Conservation (phyloP, 2,329 filamentous ascomycete genomes). For the Phoma sp. region DNA sequence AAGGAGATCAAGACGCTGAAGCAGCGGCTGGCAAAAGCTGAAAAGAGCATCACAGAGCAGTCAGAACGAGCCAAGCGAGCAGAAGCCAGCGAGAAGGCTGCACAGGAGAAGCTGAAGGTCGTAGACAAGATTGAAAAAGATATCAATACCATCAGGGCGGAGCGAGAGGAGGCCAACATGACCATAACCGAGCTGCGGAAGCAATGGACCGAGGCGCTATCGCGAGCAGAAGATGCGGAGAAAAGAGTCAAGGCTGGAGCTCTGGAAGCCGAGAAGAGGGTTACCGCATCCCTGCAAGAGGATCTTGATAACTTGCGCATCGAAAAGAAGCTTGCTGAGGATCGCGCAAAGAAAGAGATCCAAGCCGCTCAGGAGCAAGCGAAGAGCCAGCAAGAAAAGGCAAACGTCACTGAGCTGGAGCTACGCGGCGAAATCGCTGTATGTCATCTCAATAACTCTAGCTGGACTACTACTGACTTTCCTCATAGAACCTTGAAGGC, state of each 20-base stretch:
- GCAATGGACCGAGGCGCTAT: slow-evolving; percentile 72
- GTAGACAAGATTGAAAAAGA: slow-evolving; percentile 63
- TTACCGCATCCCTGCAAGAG: slow-evolving; percentile 64
- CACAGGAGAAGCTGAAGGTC: slow-evolving; percentile 62
- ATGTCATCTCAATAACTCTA: slow-evolving; percentile 15
- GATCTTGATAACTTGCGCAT: slow-evolving; percentile 71
- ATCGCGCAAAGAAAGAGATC: slow-evolving; percentile 74
- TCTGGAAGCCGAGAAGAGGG: slow-evolving; percentile 69
- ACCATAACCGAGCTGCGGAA: slow-evolving; percentile 72
- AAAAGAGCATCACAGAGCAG: slow-evolving; percentile 69
- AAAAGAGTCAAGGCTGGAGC: slow-evolving; percentile 71
- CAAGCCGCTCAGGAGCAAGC: slow-evolving; percentile 76
- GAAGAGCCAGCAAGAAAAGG: slow-evolving; percentile 74
- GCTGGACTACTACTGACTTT: slow-evolving; percentile 28
- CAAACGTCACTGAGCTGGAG: slow-evolving; percentile 74
- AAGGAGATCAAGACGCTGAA: slow-evolving; percentile 61
- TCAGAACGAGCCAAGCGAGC: slow-evolving; percentile 67
- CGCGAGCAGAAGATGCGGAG: slow-evolving; percentile 72
- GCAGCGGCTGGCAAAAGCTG: slow-evolving; percentile 69
- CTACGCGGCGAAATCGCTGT: slow-evolving; percentile 76
- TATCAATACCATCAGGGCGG: slow-evolving; percentile 67
- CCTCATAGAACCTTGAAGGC: slow-evolving; percentile 74
- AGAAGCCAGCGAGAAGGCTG: slow-evolving; percentile 65
- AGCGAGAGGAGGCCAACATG: slow-evolving; percentile 68
- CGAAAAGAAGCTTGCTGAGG: slow-evolving; percentile 77